Percentiles rank a stretch among this genome's conserved stretches.
Evolutionary conservation across 208 protist genomes (phyloP).

Genomic region (Wallacemonas rigidus): DNA sequence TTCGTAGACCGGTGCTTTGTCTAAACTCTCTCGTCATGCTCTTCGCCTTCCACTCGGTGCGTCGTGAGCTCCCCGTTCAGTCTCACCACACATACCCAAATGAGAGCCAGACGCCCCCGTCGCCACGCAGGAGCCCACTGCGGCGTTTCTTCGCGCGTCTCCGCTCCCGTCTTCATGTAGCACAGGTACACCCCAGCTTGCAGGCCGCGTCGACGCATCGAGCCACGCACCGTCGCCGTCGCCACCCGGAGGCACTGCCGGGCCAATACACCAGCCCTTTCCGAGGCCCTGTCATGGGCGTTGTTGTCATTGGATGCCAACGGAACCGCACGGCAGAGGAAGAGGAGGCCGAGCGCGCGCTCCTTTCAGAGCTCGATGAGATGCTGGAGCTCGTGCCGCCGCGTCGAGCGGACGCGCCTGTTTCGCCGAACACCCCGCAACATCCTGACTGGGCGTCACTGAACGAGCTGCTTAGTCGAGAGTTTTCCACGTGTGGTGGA

Average conservation of each 20-base stretch:
- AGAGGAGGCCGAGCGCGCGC: background rate
- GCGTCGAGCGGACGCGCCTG: background rate
- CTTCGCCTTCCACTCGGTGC: background rate
- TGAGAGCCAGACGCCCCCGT: background rate
- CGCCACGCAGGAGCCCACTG: background rate
- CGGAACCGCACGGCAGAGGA: background rate
- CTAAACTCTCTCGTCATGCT: background rate
- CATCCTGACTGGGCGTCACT: background rate
- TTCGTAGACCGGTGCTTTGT: too few species aligned
- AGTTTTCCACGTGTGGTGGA: background rate
- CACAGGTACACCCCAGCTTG: background rate
- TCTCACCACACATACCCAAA: too few species aligned
- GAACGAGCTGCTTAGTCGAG: background rate
- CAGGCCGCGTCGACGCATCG: background rate
- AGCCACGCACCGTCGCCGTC: background rate
- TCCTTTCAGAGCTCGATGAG: background rate
- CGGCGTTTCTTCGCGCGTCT: background rate
- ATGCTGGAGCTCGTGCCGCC: background rate
- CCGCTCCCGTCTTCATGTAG: background rate
- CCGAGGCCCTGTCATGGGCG: background rate
- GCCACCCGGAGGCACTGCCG: background rate
- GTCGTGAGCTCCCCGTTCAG: too few species aligned
- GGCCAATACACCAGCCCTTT: constrained; percentile 1
- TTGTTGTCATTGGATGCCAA: background rate
- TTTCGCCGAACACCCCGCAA: background rate